A percentile compares a stretch with the other conserved stretches of the same genome.
Conservation (phyloP, 805 yeast species). For the Yamadazyma takamatsuzukensis region DNA sequence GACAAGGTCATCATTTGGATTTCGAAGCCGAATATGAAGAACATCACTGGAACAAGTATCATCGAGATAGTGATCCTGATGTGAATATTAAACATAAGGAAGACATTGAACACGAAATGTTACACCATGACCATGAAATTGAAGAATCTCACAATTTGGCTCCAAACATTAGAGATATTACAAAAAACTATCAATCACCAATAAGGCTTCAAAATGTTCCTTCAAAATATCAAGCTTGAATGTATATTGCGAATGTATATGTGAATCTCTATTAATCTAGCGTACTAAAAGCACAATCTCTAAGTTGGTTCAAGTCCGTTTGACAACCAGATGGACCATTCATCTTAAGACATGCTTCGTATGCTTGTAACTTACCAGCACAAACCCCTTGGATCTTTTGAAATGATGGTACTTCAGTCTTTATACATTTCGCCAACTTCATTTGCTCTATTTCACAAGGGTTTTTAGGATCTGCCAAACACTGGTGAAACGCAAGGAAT, state of each 20-base stretch:
- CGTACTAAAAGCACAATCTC: constrained; percentile 56
- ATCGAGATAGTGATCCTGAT: constrained; percentile 76
- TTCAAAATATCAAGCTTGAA: constrained; percentile 13
- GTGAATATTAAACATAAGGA: constrained; percentile 78
- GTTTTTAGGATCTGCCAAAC: constrained; percentile 55
- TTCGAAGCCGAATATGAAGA: constrained; percentile 91
- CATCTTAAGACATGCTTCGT: constrained; percentile 60
- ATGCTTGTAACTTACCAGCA: constrained; percentile 51
- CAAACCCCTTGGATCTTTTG: constrained; percentile 65
- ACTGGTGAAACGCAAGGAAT: constrained; percentile 69
- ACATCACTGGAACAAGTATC: constrained; percentile 89
- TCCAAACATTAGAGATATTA: constrained; percentile 24
- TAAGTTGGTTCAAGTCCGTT: constrained; percentile 48
- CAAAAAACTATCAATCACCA: constrained; percentile 27
- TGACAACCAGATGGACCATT: constrained; percentile 51
- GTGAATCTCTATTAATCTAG: background rate
- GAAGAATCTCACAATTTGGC: constrained; percentile 47
- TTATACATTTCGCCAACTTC: constrained; percentile 60
- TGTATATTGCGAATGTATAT: constrained; percentile 1
- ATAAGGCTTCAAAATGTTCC: constrained; percentile 31
- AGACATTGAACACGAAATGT: constrained; percentile 81
- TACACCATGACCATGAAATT: constrained; percentile 83
- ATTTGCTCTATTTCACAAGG: constrained; percentile 56
- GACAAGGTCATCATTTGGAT: constrained; percentile 92
- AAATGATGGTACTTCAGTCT: constrained; percentile 63